Conservation (phyloP, 2,329 filamentous ascomycete genomes). For the Microsporum audouinii region DNA sequence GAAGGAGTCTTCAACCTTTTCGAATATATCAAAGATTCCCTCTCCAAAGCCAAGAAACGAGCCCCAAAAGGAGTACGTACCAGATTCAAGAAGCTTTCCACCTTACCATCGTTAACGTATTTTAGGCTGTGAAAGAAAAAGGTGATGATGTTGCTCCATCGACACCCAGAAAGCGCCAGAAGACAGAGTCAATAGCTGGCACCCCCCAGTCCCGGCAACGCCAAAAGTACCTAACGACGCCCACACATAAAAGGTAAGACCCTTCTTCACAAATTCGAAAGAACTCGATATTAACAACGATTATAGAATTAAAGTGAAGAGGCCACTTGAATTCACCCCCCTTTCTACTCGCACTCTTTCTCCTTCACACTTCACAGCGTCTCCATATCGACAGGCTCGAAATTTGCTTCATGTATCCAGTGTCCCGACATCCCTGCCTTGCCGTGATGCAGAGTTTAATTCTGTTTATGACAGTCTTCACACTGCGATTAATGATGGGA, state of each 20-base stretch:
- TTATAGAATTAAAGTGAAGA: conserved; percentile 58
- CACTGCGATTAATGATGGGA: conserved; percentile 83
- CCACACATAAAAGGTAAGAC: conserved; percentile 50
- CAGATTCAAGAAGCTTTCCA: background rate
- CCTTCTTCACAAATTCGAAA: background rate
- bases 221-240: conserved; percentile 43
- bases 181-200: conserved; percentile 34
- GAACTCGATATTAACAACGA: background rate
- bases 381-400: conserved; percentile 83
- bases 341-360: conserved; percentile 79
- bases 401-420: conserved; percentile 86
- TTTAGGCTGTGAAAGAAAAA: conserved; percentile 19
- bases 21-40: conserved; percentile 49
- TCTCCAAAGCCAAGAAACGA: conserved; percentile 56
- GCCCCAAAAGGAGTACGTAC: conserved; percentile 19
- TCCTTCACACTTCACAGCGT: conserved; percentile 60
- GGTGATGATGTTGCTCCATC: conserved; percentile 22
- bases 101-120: background rate
- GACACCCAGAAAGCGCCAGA: conserved; percentile 50
- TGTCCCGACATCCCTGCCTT: conserved; percentile 78
- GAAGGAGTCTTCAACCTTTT: conserved; percentile 56
- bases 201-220: conserved; percentile 35
- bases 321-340: conserved; percentile 87
- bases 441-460: conserved; percentile 81
- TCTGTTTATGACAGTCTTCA: conserved; percentile 89